Evolutionary conservation across 495 filamentous ascomycete species (phyloP).

Genomic region (Aspergillus saccharolyticus): DNA sequence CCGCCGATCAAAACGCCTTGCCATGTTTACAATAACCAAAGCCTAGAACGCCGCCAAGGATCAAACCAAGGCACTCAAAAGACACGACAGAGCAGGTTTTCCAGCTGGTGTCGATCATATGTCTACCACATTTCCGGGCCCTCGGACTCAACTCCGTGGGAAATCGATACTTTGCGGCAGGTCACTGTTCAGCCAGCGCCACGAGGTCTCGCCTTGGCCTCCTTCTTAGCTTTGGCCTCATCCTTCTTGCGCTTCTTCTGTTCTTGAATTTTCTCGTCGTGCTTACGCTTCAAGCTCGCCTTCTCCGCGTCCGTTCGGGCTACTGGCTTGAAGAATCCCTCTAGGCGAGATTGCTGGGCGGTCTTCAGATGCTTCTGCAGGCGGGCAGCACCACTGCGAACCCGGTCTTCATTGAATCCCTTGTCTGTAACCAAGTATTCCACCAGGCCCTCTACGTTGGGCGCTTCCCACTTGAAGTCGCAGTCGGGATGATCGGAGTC

Average conservation of each 20-base stretch:
- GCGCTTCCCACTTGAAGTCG: slow-evolving; percentile 96
- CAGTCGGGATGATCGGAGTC: slow-evolving; percentile 78
- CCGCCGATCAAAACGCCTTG: not conserved
- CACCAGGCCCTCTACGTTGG: slow-evolving; percentile 82
- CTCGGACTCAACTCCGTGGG: too few species aligned
- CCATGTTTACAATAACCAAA: not conserved
- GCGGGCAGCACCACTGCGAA: slow-evolving; percentile 67
- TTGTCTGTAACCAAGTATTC: slow-evolving; percentile 89
- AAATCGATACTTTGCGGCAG: not conserved
- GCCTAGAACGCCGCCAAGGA: not conserved
- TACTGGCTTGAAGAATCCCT: slow-evolving; percentile 96
- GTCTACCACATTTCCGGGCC: not conserved
- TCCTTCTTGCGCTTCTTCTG: slow-evolving; percentile 93
- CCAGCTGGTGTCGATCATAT: not conserved
- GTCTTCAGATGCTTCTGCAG: slow-evolving; percentile 85
- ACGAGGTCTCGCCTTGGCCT: slow-evolving; percentile 80
- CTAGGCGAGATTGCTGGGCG: slow-evolving; percentile 83
- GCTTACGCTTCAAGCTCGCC: slow-evolving; percentile 79
- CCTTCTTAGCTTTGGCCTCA: slow-evolving; percentile 82
- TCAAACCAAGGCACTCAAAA: not conserved
- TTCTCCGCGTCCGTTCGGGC: slow-evolving; percentile 82
- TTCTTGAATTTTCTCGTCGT: slow-evolving; percentile 80
- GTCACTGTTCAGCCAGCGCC: slow-evolving; percentile 46
- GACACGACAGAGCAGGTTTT: not conserved
- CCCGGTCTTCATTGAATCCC: slow-evolving; percentile 92